A percentile compares a stretch with the other conserved stretches of the same genome.
Evolutionary conservation across 805 yeast genomes (phyloP).

Genomic region (Lachancea dasiensis): DNA sequence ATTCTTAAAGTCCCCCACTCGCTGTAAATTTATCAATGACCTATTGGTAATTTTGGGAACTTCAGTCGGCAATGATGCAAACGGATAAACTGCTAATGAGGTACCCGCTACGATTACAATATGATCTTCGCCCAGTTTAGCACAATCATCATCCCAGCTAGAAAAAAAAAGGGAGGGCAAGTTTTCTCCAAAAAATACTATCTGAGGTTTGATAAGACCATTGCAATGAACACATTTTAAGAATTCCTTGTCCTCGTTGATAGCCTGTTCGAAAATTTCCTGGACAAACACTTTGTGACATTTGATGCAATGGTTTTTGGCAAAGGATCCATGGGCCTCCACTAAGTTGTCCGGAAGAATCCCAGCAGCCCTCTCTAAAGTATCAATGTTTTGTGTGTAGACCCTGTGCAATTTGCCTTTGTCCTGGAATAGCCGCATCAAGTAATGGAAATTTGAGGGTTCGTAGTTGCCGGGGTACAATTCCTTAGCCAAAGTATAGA

Average conservation of each 20-base stretch:
- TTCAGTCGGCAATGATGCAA: conserved; percentile 76
- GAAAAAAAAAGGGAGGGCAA: conserved; percentile 68
- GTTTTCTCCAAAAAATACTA: conserved; percentile 90
- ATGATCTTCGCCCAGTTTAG: conserved; percentile 42
- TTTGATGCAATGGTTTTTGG: conserved; percentile 72
- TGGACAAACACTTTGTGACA: conserved; percentile 53
- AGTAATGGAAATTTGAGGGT: conserved; percentile 77
- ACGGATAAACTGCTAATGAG: conserved; percentile 83
- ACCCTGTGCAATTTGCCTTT: conserved; percentile 58
- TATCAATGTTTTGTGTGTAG: conserved; percentile 91
- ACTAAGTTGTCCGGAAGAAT: conserved; percentile 56
- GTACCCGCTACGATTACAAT: conserved; percentile 89
- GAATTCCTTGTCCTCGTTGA: conserved; percentile 25
- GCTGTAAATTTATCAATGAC: conserved; percentile 66
- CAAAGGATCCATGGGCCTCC: conserved; percentile 96
- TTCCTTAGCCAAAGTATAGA: conserved; percentile 77
- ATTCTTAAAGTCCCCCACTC: conserved; percentile 64
- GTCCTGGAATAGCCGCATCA: conserved; percentile 62
- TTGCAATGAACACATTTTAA: conserved; percentile 55
- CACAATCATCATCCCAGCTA: conserved; percentile 52
- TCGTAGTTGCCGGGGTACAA: conserved; percentile 80
- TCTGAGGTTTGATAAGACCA: conserved; percentile 86
- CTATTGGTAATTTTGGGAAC: conserved; percentile 45
- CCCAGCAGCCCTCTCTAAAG: conserved; percentile 83
- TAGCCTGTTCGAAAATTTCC: conserved; percentile 38